These are phyloP conservation scores for Diphasiastrum complanatum DNA, from an alignment of 83 land plant species.

Conservation along the genomic window DNA sequence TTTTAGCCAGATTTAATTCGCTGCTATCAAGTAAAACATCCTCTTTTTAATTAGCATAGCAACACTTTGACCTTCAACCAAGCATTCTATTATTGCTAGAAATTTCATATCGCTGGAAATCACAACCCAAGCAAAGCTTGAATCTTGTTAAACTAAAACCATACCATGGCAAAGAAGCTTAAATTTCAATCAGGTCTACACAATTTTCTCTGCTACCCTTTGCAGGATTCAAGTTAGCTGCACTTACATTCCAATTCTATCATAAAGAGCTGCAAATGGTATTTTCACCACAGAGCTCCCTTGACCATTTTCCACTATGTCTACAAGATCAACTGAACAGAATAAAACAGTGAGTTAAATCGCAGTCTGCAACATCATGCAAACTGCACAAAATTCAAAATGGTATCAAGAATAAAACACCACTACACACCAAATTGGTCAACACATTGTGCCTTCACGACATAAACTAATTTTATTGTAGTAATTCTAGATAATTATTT, in stretches of 20 bases:
- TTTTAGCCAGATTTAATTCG: no score
- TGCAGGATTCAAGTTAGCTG: not conserved
- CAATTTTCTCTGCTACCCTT: not conserved
- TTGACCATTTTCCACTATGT: conserved; percentile 60
- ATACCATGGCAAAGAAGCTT: no score
- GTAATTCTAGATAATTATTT: no score
- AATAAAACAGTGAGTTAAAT: conserved; percentile 2
- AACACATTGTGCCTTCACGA: not conserved
- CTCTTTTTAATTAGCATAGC: no score
- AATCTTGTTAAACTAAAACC: no score
- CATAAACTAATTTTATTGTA: not conserved
- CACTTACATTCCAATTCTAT: conserved; percentile 72
- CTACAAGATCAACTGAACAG: conserved; percentile 70
- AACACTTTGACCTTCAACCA: no score
- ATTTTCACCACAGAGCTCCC: conserved; percentile 49
- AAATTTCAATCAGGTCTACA: not conserved
- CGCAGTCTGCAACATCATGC: not conserved
- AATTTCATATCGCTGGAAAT: no score
- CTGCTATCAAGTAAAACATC: no score
- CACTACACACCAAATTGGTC: not conserved
- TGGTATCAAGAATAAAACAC: not conserved
- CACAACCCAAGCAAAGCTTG: no score
- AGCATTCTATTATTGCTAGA: no score
- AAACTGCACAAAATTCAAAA: not conserved
- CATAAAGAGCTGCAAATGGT: conserved; percentile 80